phyloP scores from a whole-genome alignment of 441 rosid genomes.

The Populus hybrid region DNA sequence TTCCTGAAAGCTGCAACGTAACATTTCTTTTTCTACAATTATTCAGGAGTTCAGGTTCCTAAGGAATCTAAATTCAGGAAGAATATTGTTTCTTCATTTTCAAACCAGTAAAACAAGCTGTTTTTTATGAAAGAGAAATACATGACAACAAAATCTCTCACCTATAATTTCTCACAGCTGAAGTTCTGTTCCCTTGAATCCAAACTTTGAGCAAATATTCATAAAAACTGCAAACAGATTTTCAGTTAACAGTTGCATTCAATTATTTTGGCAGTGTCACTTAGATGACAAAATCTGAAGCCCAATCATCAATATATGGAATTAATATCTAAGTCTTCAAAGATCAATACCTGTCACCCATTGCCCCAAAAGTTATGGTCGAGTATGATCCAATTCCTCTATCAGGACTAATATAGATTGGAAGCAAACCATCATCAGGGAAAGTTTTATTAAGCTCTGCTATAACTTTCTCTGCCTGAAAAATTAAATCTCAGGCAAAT shows the following conservation, averaged over 20 bases:
- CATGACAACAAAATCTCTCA: constrained; percentile 23
- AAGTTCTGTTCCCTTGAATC: constrained; percentile 90
- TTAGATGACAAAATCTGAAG: background rate
- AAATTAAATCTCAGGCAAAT: constrained; percentile 18
- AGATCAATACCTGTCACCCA: constrained; percentile 84
- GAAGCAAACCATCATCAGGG: constrained; percentile 92
- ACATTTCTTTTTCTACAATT: background rate
- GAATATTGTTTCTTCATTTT: background rate
- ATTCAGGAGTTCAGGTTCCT: background rate
- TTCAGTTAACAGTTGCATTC: background rate
- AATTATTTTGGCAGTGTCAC: background rate
- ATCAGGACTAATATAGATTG: constrained; percentile 75
- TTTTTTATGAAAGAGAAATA: background rate
- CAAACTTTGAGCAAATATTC: constrained; percentile 98
- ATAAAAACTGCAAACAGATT: constrained; percentile 67
- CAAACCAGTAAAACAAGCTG: background rate
- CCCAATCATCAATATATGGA: background rate
- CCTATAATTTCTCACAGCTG: constrained; percentile 75
- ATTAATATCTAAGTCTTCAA: background rate
- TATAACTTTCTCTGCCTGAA: constrained; percentile 85
- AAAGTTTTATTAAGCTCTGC: constrained; percentile 59
- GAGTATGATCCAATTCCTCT: constrained; percentile 60
- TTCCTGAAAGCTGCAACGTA: background rate
- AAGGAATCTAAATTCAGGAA: background rate
- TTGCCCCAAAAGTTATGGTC: constrained; percentile 91